These are phyloP conservation scores for Xylaria sp. DNA, from an alignment of 2,329 filamentous ascomycete genomes.

Conservation along the genomic window DNA sequence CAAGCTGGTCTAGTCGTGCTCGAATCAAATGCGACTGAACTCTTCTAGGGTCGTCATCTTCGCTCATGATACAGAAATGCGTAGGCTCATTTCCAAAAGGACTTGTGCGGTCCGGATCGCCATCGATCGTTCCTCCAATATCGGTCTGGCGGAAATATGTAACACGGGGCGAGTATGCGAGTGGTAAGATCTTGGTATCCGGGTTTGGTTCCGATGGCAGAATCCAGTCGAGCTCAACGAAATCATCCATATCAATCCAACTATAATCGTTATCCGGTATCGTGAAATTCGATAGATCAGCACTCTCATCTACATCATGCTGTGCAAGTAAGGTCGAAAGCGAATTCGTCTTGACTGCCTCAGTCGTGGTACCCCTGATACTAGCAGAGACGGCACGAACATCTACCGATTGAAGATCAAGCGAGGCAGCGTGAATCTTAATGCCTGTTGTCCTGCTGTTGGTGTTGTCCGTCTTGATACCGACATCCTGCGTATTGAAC, in stretches of 20 bases:
- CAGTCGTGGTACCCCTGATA: conserved; percentile 72
- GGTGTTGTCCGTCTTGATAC: conserved; percentile 66
- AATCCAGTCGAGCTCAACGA: conserved; percentile 96
- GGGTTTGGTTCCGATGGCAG: conserved; percentile 84
- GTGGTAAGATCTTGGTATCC: conserved; percentile 86
- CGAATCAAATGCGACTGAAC: conserved; percentile 85
- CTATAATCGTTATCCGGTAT: conserved; percentile 93
- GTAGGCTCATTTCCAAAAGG: conserved; percentile 90
- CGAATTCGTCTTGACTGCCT: conserved; percentile 63
- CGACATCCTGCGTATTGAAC: conserved; percentile 75
- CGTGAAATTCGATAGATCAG: conserved; percentile 80
- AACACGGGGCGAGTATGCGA: conserved; percentile 88
- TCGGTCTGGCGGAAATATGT: conserved; percentile 98
- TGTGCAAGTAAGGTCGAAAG: conserved; percentile 48
- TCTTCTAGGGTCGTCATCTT: conserved; percentile 78
- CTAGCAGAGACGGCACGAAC: conserved; percentile 89
- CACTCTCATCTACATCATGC: conserved; percentile 48
- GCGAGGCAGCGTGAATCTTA: conserved; percentile 89
- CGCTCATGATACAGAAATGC: conserved; percentile 92
- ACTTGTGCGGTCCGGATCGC: conserved; percentile 77
- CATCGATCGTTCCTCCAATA: conserved; percentile 71
- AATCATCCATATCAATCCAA: conserved; percentile 99
- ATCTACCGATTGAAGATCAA: conserved; percentile 88
- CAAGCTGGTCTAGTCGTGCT: conserved; percentile 71
- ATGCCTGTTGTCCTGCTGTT: conserved; percentile 83